Percentiles rank a stretch among this genome's conserved stretches.
Evolutionary conservation across 1,284 basidiomycete genomes (phyloP).

Genomic region (Inonotus obliquus): DNA sequence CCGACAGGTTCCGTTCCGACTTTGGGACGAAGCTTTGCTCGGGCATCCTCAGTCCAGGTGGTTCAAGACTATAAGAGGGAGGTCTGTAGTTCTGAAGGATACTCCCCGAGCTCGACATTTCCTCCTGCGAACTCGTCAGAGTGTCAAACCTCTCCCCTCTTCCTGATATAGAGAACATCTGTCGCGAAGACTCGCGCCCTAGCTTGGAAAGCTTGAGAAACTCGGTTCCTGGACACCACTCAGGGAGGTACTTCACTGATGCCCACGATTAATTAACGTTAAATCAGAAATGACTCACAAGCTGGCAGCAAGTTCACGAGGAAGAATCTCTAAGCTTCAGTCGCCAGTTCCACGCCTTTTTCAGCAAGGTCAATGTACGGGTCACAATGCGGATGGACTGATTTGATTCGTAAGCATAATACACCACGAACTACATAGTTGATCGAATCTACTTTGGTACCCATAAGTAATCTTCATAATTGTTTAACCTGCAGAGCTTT

Average conservation of each 20-base stretch:
- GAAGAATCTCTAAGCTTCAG: conserved; percentile 7
- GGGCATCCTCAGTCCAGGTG: not conserved
- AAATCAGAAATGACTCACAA: not conserved
- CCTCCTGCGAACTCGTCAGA: not conserved
- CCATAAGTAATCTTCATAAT: conserved; percentile 12
- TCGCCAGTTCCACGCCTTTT: not conserved
- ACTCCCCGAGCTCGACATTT: not conserved
- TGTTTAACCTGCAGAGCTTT: conserved; percentile 1
- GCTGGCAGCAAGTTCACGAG: conserved; percentile 6
- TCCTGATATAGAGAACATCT: conserved; percentile 1
- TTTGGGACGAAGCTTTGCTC: not conserved
- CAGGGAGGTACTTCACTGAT: conserved; percentile 6
- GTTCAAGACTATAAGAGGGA: not conserved
- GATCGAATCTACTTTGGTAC: conserved; percentile 4
- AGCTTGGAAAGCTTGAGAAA: conserved; percentile 48
- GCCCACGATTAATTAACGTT: conserved; percentile 14
- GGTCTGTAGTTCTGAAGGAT: not conserved
- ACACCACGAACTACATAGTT: not conserved
- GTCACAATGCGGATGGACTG: conserved; percentile 11
- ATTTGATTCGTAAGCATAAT: not conserved
- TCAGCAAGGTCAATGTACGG: conserved; percentile 17
- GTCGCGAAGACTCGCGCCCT: conserved; percentile 34
- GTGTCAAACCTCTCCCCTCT: conserved; percentile 5
- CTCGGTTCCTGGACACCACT: conserved; percentile 15
- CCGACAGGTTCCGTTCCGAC: not conserved